Evolutionary conservation across 1,139 yeast species (phyloP).

Genomic region (Zygosaccharomyces pseudobailii): DNA sequence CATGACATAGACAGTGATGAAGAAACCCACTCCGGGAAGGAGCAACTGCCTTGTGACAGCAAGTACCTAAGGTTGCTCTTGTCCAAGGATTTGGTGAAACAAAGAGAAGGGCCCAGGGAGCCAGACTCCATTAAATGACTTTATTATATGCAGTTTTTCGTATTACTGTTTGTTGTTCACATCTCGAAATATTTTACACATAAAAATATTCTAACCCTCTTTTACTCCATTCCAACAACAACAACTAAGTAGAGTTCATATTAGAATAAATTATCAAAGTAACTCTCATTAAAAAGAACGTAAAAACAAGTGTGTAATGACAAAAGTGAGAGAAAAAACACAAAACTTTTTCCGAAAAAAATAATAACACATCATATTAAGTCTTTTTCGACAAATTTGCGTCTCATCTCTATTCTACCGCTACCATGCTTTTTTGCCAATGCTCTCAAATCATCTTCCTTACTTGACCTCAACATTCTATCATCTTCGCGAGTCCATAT

Average conservation of each 20-base stretch:
- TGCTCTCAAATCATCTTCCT: slow-evolving; percentile 32
- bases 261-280: no score
- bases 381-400: slow-evolving; percentile 36
- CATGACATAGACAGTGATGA: slow-evolving; percentile 34
- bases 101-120: slow-evolving; percentile 49
- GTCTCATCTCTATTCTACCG: slow-evolving; percentile 39
- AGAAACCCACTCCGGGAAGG: slow-evolving; percentile 6
- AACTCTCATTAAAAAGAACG: neutral
- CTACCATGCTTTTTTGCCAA: slow-evolving; percentile 37
- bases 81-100: slow-evolving; percentile 55
- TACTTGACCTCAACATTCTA: slow-evolving; percentile 31
- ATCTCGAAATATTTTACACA: neutral
- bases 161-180: neutral
- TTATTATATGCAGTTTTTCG: neutral
- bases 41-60: slow-evolving; percentile 36
- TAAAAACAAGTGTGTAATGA: neutral
- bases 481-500: slow-evolving; percentile 50
- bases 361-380: slow-evolving; percentile 22
- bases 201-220: neutral
- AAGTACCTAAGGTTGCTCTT: slow-evolving; percentile 57
- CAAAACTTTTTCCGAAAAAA: neutral
- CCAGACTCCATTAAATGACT: slow-evolving; percentile 18
- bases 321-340: neutral
- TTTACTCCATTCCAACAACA: neutral
- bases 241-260: no score